Evolutionary conservation across 2,329 filamentous ascomycete genomes (phyloP).

Genomic region (Aspergillus ochraceoroseus): DNA sequence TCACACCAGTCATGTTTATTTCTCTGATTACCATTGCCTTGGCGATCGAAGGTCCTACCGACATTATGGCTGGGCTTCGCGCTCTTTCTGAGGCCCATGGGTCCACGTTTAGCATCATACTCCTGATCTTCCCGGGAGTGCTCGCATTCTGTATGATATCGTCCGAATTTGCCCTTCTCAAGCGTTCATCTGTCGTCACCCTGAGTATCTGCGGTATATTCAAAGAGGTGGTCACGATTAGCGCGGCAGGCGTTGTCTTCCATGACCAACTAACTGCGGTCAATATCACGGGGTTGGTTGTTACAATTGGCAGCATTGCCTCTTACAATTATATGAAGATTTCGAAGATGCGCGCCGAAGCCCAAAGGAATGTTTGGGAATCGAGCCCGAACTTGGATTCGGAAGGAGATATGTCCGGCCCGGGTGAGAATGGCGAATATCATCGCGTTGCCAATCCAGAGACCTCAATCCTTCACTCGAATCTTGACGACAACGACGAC

Average conservation of each 20-base stretch:
- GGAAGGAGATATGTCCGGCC: slow-evolving; percentile 27
- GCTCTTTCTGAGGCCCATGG: slow-evolving; percentile 65
- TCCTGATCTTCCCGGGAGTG: slow-evolving; percentile 82
- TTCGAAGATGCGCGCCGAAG: slow-evolving; percentile 76
- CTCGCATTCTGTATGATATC: slow-evolving; percentile 97
- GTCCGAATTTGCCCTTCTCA: slow-evolving; percentile 88
- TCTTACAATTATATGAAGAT: slow-evolving; percentile 96
- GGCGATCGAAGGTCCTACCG: slow-evolving; percentile 72
- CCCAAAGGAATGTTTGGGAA: slow-evolving; percentile 41
- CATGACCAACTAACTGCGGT: slow-evolving; percentile 80
- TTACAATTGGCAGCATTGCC: slow-evolving; percentile 80
- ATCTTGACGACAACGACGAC: too few species aligned
- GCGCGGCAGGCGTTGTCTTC: slow-evolving; percentile 80
- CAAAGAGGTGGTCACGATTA: slow-evolving; percentile 96
- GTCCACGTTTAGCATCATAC: slow-evolving; percentile 57
- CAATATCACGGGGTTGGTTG: slow-evolving; percentile 80
- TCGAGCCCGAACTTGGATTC: slow-evolving; percentile 22
- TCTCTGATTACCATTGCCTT: slow-evolving; percentile 75
- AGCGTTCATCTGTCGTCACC: slow-evolving; percentile 93
- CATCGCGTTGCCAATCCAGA: slow-evolving; percentile 25
- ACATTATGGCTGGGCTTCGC: slow-evolving; percentile 62
- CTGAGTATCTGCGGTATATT: slow-evolving; percentile 96
- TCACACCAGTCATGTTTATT: slow-evolving; percentile 95
- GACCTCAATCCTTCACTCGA: slow-evolving; percentile 19
- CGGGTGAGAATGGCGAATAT: slow-evolving; percentile 25